A percentile compares a stretch with the other conserved stretches of the same genome.
These are phyloP conservation scores for Arthrobotrys conoides DNA, from an alignment of 2,329 filamentous ascomycete genomes.

Conservation along the genomic window DNA sequence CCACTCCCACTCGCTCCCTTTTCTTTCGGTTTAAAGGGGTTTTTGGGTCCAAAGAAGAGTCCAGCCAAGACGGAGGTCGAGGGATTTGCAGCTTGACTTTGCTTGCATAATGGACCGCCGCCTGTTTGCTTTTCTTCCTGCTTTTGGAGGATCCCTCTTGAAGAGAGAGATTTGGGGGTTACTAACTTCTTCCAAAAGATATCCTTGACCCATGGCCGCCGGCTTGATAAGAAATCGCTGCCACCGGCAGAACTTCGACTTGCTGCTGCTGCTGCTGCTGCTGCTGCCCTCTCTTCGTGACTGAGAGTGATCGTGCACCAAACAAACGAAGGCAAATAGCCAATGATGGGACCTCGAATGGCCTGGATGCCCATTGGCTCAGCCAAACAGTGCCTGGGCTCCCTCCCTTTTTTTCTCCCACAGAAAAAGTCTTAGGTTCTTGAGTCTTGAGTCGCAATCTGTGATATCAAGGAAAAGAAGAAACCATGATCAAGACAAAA, in stretches of 20 bases:
- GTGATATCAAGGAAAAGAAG: slow-evolving; percentile 55
- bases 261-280: too few relatives aligned
- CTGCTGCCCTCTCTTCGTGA: too few relatives aligned
- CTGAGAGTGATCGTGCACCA: not conserved
- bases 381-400: slow-evolving; percentile 36
- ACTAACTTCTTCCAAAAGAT: slow-evolving; percentile 46
- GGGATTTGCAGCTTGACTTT: slow-evolving; percentile 58
- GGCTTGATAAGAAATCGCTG: slow-evolving; percentile 58
- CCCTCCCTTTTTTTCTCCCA: slow-evolving; percentile 16
- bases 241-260: slow-evolving; percentile 48
- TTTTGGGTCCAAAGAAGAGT: not conserved
- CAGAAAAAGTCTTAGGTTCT: slow-evolving; percentile 2
- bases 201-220: slow-evolving; percentile 49
- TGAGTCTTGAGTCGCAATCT: slow-evolving; percentile 46
- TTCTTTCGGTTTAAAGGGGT: slow-evolving; percentile 29
- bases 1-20: slow-evolving; percentile 13
- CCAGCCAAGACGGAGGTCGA: slow-evolving; percentile 59
- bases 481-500: slow-evolving; percentile 29
- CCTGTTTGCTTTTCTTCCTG: slow-evolving; percentile 42
- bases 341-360: slow-evolving; percentile 44
- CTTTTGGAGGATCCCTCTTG: not conserved
- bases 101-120: slow-evolving; percentile 38
- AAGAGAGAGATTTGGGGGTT: slow-evolving; percentile 38
- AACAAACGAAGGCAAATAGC: slow-evolving; percentile 14
- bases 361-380: slow-evolving; percentile 41